Evolutionary conservation across 768 basidiomycete genomes (phyloP), one percentile per base, ranked within the genome.

Genomic region (Pholiota microspora): DNA sequence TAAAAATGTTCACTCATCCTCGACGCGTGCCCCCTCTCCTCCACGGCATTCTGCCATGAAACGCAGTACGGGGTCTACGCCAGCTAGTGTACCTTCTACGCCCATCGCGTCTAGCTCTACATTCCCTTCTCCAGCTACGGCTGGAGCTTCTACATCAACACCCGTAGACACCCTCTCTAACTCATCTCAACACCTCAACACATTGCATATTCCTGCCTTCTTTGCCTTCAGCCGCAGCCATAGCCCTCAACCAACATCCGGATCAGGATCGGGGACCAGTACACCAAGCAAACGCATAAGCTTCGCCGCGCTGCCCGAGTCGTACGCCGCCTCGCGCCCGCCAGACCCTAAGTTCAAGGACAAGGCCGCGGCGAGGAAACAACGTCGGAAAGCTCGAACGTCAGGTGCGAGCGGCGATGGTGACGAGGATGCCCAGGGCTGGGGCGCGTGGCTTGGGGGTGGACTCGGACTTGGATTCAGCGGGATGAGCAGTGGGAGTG

Each of bases 251-350:
- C 27, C 46, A n/a, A n/a, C 9, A 31, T 13, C 31, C 36, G 24
- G 79, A 36, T 64, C 78, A 9, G 77, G 81, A 42, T 84, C 81
- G 49, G 75, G 79, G 49, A 55, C 70, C 54, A 69, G 81, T 65
- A 72, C 88, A 10, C 87, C 88, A 7, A 64, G 40, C 46, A 90
- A 88, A 60, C 77, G 84, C n/a, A 90, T 92, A 38, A 88, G 84
- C 56, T 92, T 92, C 59, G 88, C 88, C 31, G 78, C 84, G 70
- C 73, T 87, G 45, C 88, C 88, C 0, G 88, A 89, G 68, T 80
- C 83, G 31, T 85, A 86, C 57, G 73, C 79, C 0, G 71, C 69
- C 51, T 69, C 70, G 27, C 62, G 67, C 36, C 69, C 69, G 15
- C 64, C 50, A 28, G 59, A 49, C 65, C 73, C 51, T 61, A 65